These are phyloP conservation scores for Starmera amethionina DNA, from an alignment of 805 yeast species.

Conservation along the genomic window DNA sequence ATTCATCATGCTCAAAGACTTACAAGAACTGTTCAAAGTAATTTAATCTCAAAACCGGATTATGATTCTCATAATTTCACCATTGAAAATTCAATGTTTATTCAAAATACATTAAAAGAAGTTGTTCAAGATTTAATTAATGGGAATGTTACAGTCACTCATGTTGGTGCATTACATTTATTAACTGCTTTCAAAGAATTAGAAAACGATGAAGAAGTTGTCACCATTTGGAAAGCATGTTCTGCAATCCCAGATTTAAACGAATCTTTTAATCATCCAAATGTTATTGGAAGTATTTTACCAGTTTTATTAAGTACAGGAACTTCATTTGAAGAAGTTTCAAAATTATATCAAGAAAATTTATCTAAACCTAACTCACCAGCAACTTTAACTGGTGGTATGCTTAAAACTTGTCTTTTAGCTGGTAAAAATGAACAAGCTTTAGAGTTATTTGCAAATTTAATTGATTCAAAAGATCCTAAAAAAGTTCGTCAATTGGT, in stretches of 20 bases:
- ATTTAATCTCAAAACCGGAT: constrained; percentile 49
- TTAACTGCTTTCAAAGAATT: constrained; percentile 53
- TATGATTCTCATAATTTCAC: constrained; percentile 49
- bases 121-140: constrained; percentile 41
- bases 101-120: constrained; percentile 40
- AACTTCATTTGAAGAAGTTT: constrained; percentile 51
- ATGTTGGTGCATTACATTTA: constrained; percentile 47
- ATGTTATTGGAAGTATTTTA: constrained; percentile 58
- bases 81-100: constrained; percentile 39
- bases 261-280: constrained; percentile 45
- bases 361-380: constrained; percentile 19
- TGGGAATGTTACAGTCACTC: constrained; percentile 32
- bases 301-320: constrained; percentile 58
- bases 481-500: constrained; percentile 43
- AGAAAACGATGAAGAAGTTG: constrained; percentile 51
- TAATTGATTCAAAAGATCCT: constrained; percentile 38
- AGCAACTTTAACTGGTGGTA: constrained; percentile 50
- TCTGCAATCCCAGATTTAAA: constrained; percentile 33
- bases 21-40: constrained; percentile 42
- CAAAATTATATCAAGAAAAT: constrained; percentile 39
- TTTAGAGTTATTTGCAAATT: constrained; percentile 48
- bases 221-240: constrained; percentile 61
- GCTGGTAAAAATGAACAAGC: constrained; percentile 61
- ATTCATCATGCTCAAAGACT: constrained; percentile 47
- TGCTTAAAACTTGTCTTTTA: constrained; percentile 63